These are phyloP conservation scores for Neurospora sp. DNA, from an alignment of 495 filamentous ascomycete species.

Conservation along the genomic window DNA sequence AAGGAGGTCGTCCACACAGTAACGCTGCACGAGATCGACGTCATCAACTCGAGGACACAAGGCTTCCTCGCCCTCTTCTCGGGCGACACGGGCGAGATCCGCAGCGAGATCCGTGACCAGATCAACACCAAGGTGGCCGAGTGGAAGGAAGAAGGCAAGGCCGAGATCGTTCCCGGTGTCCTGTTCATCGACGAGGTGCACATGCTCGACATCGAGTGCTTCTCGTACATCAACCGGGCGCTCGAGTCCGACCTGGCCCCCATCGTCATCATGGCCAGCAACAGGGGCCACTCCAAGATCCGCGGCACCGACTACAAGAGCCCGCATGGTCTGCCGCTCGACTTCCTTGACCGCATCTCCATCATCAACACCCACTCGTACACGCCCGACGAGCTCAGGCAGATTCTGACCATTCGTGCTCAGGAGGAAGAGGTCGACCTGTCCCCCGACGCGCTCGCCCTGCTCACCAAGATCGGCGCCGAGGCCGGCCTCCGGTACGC, in stretches of 20 bases:
- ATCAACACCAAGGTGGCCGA: slow-evolving; percentile 97
- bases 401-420: slow-evolving; percentile 83
- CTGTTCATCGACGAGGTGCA: slow-evolving; percentile 99
- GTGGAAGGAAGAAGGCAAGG: slow-evolving; percentile 99
- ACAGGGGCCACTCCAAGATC: slow-evolving; percentile 84
- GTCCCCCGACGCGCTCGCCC: slow-evolving; percentile 74
- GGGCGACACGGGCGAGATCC: slow-evolving; percentile 95
- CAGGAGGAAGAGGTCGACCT: slow-evolving; percentile 94
- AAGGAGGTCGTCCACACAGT: slow-evolving; percentile 97
- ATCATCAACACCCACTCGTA: slow-evolving; percentile 97
- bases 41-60: slow-evolving; percentile 96
- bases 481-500: slow-evolving; percentile 89
- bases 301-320: slow-evolving; percentile 85
- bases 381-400: slow-evolving; percentile 69
- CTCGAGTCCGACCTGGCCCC: slow-evolving; percentile 88
- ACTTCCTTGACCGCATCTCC: slow-evolving; percentile 91
- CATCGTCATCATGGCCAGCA: slow-evolving; percentile 99
- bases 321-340: slow-evolving; percentile 87
- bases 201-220: slow-evolving; percentile 99
- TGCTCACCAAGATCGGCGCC: slow-evolving; percentile 90
- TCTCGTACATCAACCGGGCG: slow-evolving; percentile 95
- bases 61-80: slow-evolving; percentile 95
- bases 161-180: slow-evolving; percentile 93
- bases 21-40: slow-evolving; percentile 94
- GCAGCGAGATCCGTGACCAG: slow-evolving; percentile 93